Conservation (phyloP, 2,329 filamentous ascomycete species). For the Clarireedia hainanense region DNA sequence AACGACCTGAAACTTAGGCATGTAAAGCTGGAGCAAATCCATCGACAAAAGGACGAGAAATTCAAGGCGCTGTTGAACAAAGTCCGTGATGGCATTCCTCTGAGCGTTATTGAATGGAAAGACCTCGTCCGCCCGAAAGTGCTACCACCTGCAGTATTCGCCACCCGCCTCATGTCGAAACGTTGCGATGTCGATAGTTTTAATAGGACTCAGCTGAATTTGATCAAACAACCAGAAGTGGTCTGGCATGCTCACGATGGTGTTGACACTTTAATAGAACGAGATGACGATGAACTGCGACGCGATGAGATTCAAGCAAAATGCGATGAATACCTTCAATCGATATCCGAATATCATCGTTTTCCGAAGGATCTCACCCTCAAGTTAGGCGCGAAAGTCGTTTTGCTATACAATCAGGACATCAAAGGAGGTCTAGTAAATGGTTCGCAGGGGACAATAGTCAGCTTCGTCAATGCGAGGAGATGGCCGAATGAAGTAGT, state of each 20-base stretch:
- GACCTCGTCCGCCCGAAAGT: conserved; percentile 14
- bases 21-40: conserved; percentile 23
- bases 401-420: conserved; percentile 20
- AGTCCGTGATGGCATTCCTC: conserved; percentile 16
- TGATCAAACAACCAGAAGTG: conserved; percentile 6
- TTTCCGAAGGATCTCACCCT: conserved; percentile 14
- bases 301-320: conserved; percentile 5
- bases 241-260: conserved; percentile 16
- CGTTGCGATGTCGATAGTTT: conserved; percentile 14
- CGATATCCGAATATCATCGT: conserved; percentile 16
- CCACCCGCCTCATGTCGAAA: conserved; percentile 21
- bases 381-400: conserved; percentile 24
- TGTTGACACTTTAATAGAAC: conserved; percentile 3
- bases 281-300: not conserved
- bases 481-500: not conserved
- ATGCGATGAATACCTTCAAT: conserved; percentile 8
- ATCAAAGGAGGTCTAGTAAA: conserved; percentile 20
- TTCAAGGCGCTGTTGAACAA: conserved; percentile 25
- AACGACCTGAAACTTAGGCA: conserved; percentile 15
- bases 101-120: conserved; percentile 19
- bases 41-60: conserved; percentile 22
- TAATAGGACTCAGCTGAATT: conserved; percentile 12
- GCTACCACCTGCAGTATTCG: conserved; percentile 11
- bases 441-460: conserved; percentile 23
- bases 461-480: conserved; percentile 15